These are phyloP conservation scores for Cicer pinnatifidum DNA, from an alignment of 306 rosid genomes.

Conservation along the genomic window DNA sequence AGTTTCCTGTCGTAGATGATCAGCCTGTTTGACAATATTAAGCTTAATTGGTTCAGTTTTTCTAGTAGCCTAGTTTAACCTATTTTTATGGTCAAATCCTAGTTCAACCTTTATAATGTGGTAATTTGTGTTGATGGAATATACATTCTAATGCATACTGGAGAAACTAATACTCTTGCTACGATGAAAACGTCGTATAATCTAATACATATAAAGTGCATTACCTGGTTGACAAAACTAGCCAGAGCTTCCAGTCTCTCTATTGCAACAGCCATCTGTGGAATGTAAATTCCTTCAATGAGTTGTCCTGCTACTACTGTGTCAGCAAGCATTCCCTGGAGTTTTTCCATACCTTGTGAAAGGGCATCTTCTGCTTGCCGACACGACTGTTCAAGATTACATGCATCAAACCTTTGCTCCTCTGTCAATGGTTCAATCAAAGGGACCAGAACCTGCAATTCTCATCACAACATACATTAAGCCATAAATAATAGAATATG, in stretches of 20 bases:
- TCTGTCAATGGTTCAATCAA: constrained; percentile 70
- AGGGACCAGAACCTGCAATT: constrained; percentile 75
- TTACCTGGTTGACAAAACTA: constrained; percentile 80
- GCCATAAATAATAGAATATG: not conserved
- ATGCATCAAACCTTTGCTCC: constrained; percentile 58
- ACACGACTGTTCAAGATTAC: constrained; percentile 72
- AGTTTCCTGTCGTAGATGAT: constrained; percentile 77
- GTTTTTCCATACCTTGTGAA: constrained; percentile 85
- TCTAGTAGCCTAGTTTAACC: not conserved
- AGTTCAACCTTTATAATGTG: not conserved
- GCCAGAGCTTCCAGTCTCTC: constrained; percentile 75
- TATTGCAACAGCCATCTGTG: constrained; percentile 69
- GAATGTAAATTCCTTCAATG: constrained; percentile 56
- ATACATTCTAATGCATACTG: not conserved
- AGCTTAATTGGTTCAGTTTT: constrained; percentile 11
- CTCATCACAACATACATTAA: constrained; percentile 19
- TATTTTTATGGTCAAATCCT: not conserved
- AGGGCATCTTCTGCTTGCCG: constrained; percentile 97
- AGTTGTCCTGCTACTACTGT: constrained; percentile 62
- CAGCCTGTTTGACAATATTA: constrained; percentile 65
- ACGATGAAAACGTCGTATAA: too few relatives aligned
- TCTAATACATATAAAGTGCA: not conserved
- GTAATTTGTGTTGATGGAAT: not conserved
- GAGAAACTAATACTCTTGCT: not conserved
- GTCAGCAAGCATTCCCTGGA: constrained; percentile 65